Evolutionary conservation across 495 filamentous ascomycete genomes (phyloP), one percentile per base, ranked within the genome.

Genomic region (Neurospora tetraspora): DNA sequence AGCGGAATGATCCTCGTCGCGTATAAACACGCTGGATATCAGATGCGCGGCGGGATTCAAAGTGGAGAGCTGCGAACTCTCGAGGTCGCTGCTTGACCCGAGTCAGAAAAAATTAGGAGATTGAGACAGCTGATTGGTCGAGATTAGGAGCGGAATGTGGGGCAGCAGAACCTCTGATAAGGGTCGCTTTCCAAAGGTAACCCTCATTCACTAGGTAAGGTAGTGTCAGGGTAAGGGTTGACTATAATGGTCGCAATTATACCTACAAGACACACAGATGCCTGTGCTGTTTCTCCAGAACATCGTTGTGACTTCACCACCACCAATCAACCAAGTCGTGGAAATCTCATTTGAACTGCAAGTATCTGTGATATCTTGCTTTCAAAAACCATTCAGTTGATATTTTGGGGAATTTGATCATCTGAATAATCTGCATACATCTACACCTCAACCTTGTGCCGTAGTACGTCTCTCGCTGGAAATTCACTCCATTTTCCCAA

Each of bases 101-200:
- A 53, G 45, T 23, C 20, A 53, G 45, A 14, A 65, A 65, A 72
- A 36, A 61, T 61, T 43, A 9, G 36, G 65, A 16, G 45, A 74
- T 74, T 73, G 68, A 45, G 9, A 2, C 23, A 34, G 9, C 14
- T 69, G 73, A 73, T 73, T 76, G 74, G 69, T n/a, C 65, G 3
- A 68, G n/a, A 0, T 0, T 34, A 2, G 2, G 3, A 1, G 23
- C 23, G 12, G 53, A 61, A 16, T 34, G 53, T 65, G 27, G 53
- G 53, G 53, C 14, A 65, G 12, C 2, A 16, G 23, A 3, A 7
- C 0, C 7, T 65, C 20, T 4, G 53, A 61, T 31, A 61, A 59
- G 53, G 11, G 23, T 61, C 12, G 53, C 1, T 31, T 31, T 1
- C 12, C 11, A 2, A 5, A 23, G 45, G 5, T 53, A 53, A 59